Evolutionary conservation across 139 green algal genomes (phyloP).

Genomic region (Desmodesmus armatus): DNA sequence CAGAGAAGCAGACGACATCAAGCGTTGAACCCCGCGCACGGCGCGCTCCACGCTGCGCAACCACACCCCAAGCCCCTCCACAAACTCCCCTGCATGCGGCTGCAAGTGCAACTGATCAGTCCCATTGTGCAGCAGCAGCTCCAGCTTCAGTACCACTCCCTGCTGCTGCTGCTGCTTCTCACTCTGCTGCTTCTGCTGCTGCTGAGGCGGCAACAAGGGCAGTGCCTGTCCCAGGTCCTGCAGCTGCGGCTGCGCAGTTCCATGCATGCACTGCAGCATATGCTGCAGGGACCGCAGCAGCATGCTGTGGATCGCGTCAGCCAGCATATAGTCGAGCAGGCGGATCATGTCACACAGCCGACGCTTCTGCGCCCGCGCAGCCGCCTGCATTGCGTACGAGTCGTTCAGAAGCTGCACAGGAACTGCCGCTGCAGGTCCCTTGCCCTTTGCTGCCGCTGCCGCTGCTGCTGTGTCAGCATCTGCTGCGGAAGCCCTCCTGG

Average conservation of each 20-base stretch:
- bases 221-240: background rate
- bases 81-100: background rate
- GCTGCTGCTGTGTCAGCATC: background rate
- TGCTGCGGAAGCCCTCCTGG: background rate
- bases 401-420: slow-evolving; percentile 39
- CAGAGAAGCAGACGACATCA: slow-evolving; percentile 2
- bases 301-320: slow-evolving; percentile 67
- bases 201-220: background rate
- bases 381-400: slow-evolving; percentile 57
- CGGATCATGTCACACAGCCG: slow-evolving; percentile 73
- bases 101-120: slow-evolving; percentile 10
- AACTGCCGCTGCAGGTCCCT: slow-evolving; percentile 8
- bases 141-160: slow-evolving; percentile 9
- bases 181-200: slow-evolving; percentile 3
- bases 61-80: slow-evolving; percentile 9
- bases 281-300: slow-evolving; percentile 37
- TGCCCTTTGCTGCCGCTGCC: slow-evolving; percentile 1
- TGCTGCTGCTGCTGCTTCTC: background rate
- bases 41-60: background rate
- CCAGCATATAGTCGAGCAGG: slow-evolving; percentile 84
- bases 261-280: slow-evolving; percentile 18
- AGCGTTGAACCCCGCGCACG: background rate
- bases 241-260: background rate
- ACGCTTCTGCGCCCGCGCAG: slow-evolving; percentile 72
- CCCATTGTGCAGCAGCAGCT: slow-evolving; percentile 26